These are phyloP conservation scores for Russula brevipes DNA, from an alignment of 768 basidiomycete genomes.

Conservation along the genomic window DNA sequence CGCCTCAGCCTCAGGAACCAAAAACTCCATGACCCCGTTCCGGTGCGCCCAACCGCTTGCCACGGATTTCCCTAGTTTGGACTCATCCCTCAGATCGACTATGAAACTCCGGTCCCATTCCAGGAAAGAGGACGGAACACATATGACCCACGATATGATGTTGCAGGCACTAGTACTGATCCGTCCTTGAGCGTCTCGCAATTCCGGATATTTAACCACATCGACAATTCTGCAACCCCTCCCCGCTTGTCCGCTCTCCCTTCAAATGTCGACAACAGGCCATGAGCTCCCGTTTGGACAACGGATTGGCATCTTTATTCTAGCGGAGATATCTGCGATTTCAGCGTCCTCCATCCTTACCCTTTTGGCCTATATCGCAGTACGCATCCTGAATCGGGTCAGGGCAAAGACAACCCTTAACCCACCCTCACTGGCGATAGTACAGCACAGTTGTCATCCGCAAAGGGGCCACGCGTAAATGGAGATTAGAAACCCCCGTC, in stretches of 20 bases:
- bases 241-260: background rate
- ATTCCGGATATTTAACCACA: background rate
- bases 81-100: too few species aligned
- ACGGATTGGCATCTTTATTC: slow-evolving; percentile 28
- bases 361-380: slow-evolving; percentile 28
- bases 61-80: too few species aligned
- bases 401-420: background rate
- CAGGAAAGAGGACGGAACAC: too few species aligned
- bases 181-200: too few species aligned
- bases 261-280: background rate
- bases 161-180: too few species aligned
- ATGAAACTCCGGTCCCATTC: too few species aligned
- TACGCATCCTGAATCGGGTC: slow-evolving; percentile 14
- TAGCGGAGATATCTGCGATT: slow-evolving; percentile 27
- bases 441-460: slow-evolving; percentile 25
- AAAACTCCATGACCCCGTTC: too few species aligned
- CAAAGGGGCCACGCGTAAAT: slow-evolving; percentile 19
- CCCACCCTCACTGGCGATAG: slow-evolving; percentile 2
- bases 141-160: too few species aligned
- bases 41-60: too few species aligned
- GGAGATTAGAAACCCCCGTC: slow-evolving; percentile 26
- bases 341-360: slow-evolving; percentile 27
- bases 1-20: too few species aligned
- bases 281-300: slow-evolving; percentile 24
- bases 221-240: too few species aligned